phyloP scores from a whole-genome alignment of 257 asterid genomes.

The Penstemon davidsonii region DNA sequence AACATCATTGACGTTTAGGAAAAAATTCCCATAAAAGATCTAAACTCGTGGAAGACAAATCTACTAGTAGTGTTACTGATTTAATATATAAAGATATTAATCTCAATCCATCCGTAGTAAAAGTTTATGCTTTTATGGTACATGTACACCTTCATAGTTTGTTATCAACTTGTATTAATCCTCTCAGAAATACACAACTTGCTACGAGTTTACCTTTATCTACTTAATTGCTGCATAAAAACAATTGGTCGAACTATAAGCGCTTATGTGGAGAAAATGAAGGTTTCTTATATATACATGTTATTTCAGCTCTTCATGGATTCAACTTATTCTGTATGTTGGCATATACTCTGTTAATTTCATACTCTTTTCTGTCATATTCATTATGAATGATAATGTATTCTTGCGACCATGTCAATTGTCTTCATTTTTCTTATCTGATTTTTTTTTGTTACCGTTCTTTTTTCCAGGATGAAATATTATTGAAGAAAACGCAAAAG shows the following conservation, averaged over 20 bases:
- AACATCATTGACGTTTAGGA: no score
- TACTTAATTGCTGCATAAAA: neutral
- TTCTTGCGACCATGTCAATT: neutral
- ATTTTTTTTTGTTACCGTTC: neutral
- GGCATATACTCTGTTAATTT: neutral
- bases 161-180: neutral
- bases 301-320: neutral
- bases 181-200: constrained; percentile 3
- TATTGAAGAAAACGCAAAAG: constrained; percentile 25
- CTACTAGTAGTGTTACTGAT: neutral
- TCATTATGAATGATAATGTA: neutral
- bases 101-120: no score
- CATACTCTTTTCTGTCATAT: neutral
- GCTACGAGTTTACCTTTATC: neutral
- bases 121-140: no score
- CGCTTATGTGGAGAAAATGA: neutral
- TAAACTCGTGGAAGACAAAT: neutral
- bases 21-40: neutral
- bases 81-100: no score
- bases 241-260: no score
- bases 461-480: constrained; percentile 28
- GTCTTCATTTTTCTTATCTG: constrained; percentile 5
- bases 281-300: neutral
- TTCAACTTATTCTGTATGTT: neutral
- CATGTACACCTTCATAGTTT: no score